phyloP scores from a whole-genome alignment of 495 filamentous ascomycete genomes.

The Mycothermus thermophilus region DNA sequence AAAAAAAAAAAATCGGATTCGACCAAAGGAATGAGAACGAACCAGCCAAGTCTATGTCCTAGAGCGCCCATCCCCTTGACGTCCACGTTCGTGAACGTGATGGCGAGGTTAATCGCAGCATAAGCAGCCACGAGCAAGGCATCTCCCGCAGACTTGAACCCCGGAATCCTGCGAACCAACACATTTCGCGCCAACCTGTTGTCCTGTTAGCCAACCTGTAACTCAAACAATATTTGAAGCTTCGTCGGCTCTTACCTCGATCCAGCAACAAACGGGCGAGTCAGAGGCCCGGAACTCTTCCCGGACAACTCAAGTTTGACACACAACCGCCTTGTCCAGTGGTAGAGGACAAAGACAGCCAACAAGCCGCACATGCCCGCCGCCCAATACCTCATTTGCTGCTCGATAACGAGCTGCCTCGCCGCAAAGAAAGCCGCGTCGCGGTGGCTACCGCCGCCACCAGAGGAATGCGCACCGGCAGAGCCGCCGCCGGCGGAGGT shows the following conservation, averaged over 20 bases:
- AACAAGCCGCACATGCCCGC: conserved; percentile 34
- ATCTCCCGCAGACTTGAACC: conserved; percentile 41
- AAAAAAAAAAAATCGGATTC: too few species aligned
- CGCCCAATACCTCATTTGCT: conserved; percentile 28
- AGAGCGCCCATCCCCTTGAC: too few species aligned
- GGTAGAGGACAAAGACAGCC: conserved; percentile 34
- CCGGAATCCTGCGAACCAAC: conserved; percentile 31
- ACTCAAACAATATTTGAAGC: neutral
- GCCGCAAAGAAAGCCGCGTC: conserved; percentile 13
- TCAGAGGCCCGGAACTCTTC: conserved; percentile 6
- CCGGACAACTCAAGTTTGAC: conserved; percentile 12
- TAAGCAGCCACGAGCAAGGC: conserved; percentile 33
- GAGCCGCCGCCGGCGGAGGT: too few species aligned
- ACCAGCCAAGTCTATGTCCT: too few species aligned
- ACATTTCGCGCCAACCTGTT: conserved; percentile 24
- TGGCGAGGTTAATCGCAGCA: conserved; percentile 35
- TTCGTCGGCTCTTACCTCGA: conserved; percentile 12
- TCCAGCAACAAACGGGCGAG: conserved; percentile 13
- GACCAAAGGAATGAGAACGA: conserved; percentile 9
- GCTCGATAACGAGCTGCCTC: conserved; percentile 21
- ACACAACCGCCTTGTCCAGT: conserved; percentile 29
- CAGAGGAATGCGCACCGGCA: too few species aligned
- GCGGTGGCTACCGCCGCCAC: too few species aligned
- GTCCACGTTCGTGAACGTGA: conserved; percentile 36
- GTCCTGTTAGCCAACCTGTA: conserved; percentile 1